These are phyloP conservation scores for Psidium friedrichsthalianum DNA, from an alignment of 345 rosid genomes.

Conservation along the genomic window DNA sequence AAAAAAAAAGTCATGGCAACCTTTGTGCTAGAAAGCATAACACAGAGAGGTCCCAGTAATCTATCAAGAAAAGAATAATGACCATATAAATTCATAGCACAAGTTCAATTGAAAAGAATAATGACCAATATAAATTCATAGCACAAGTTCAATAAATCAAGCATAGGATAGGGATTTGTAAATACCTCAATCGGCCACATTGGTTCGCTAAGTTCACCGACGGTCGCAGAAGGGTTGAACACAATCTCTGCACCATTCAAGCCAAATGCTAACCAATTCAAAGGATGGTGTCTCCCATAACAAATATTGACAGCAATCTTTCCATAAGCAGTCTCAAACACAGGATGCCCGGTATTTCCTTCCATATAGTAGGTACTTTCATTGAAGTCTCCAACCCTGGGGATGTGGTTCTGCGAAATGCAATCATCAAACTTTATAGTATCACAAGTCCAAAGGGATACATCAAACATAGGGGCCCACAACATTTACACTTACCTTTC, in stretches of 20 bases:
- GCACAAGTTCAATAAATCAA: background rate
- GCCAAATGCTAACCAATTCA: constrained; percentile 95
- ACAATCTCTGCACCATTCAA: constrained; percentile 97
- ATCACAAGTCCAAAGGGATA: background rate
- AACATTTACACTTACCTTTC: constrained; percentile 49
- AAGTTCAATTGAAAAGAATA: background rate
- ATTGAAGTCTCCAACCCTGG: constrained; percentile 94
- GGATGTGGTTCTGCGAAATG: constrained; percentile 80
- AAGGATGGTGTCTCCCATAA: constrained; percentile 93
- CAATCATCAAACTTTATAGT: background rate
- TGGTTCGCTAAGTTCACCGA: constrained; percentile 95
- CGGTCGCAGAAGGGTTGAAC: constrained; percentile 98
- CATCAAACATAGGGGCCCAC: background rate
- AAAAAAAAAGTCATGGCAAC: background rate
- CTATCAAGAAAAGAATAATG: background rate
- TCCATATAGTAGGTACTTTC: constrained; percentile 99
- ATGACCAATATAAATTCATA: background rate
- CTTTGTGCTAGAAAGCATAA: background rate
- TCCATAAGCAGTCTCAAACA: constrained; percentile 84
- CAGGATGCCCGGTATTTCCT: constrained; percentile 94
- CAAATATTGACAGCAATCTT: constrained; percentile 86
- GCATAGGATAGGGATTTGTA: background rate
- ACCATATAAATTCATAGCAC: background rate
- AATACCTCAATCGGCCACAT: constrained; percentile 98
- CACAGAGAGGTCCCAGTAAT: background rate